phyloP scores from a whole-genome alignment of 257 asterid genomes.

The Cinchona pubescens region DNA sequence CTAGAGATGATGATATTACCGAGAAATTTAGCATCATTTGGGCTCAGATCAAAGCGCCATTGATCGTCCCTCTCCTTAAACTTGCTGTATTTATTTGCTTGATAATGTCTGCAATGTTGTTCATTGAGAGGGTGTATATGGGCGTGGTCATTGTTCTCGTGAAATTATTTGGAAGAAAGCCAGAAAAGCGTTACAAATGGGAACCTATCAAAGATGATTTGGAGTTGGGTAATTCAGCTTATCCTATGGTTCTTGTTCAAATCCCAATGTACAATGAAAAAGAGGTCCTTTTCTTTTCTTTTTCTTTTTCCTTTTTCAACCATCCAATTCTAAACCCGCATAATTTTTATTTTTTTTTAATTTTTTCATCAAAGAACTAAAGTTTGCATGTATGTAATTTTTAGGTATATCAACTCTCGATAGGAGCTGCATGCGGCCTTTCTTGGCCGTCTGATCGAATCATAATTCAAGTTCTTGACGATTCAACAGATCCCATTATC shows the following conservation, averaged over 20 bases:
- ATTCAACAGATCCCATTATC: slow-evolving; percentile 71
- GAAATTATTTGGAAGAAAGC: slow-evolving; percentile 60
- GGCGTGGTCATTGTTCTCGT: slow-evolving; percentile 61
- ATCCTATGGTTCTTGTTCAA: slow-evolving; percentile 88
- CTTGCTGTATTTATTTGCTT: slow-evolving; percentile 54
- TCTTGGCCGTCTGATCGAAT: slow-evolving; percentile 95
- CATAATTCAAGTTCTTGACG: slow-evolving; percentile 84
- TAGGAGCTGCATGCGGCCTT: slow-evolving; percentile 96
- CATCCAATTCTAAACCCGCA: too few species aligned
- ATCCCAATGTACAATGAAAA: slow-evolving; percentile 93
- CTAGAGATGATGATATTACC: slow-evolving; percentile 47
- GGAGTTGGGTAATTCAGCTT: slow-evolving; percentile 72
- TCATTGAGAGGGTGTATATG: slow-evolving; percentile 85
- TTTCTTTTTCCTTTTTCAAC: neutral
- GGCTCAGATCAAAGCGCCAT: slow-evolving; percentile 77
- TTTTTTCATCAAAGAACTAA: neutral
- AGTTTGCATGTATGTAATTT: neutral
- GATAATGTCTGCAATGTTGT: slow-evolving; percentile 79
- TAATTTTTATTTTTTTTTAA: too few species aligned
- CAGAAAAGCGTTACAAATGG: slow-evolving; percentile 77
- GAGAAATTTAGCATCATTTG: slow-evolving; percentile 52
- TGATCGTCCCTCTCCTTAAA: slow-evolving; percentile 70
- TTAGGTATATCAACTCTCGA: slow-evolving; percentile 84
- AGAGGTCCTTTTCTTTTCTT: slow-evolving; percentile 50
- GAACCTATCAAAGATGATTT: slow-evolving; percentile 80